These are phyloP conservation scores for Corynespora cassiicola DNA, from an alignment of 2,329 filamentous ascomycete genomes.

Conservation along the genomic window DNA sequence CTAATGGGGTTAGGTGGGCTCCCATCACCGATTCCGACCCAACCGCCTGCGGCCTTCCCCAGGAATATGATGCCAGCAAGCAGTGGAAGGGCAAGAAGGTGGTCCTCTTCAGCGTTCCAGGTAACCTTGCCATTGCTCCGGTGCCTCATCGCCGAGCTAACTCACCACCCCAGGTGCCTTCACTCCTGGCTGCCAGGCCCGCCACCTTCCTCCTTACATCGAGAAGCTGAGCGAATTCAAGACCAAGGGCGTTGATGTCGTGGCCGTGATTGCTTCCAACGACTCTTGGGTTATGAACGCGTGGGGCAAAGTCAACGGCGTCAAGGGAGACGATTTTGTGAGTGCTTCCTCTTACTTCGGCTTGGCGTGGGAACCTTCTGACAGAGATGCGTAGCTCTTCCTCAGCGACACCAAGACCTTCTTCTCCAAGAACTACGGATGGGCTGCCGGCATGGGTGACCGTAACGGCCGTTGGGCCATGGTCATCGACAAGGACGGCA, in stretches of 20 bases:
- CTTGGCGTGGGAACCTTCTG: not conserved
- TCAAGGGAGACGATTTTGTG: constrained; percentile 74
- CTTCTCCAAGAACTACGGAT: constrained; percentile 81
- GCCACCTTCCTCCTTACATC: constrained; percentile 83
- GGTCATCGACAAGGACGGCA: constrained; percentile 74
- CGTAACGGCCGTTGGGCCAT: constrained; percentile 82
- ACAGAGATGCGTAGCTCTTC: constrained; percentile 65
- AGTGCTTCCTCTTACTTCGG: constrained; percentile 19
- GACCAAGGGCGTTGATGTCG: constrained; percentile 80
- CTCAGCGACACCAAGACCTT: constrained; percentile 74
- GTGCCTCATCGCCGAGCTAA: not conserved
- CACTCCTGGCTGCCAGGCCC: constrained; percentile 83
- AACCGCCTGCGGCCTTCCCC: constrained; percentile 78
- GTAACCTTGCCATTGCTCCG: constrained; percentile 45
- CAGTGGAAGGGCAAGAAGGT: constrained; percentile 75
- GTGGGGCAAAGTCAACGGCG: constrained; percentile 86
- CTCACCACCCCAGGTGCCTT: constrained; percentile 69
- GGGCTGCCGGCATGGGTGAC: constrained; percentile 71
- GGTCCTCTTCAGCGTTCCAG: constrained; percentile 72
- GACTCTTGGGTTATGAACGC: constrained; percentile 88
- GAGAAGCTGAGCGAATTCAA: constrained; percentile 73
- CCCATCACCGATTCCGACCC: constrained; percentile 76
- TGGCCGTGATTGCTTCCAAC: constrained; percentile 84
- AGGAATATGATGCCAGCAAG: constrained; percentile 80
- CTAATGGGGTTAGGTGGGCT: constrained; percentile 81